Evolutionary conservation across 1,139 yeast genomes (phyloP), one percentile per base, ranked within the genome.

Genomic region (Pichia sp.): DNA sequence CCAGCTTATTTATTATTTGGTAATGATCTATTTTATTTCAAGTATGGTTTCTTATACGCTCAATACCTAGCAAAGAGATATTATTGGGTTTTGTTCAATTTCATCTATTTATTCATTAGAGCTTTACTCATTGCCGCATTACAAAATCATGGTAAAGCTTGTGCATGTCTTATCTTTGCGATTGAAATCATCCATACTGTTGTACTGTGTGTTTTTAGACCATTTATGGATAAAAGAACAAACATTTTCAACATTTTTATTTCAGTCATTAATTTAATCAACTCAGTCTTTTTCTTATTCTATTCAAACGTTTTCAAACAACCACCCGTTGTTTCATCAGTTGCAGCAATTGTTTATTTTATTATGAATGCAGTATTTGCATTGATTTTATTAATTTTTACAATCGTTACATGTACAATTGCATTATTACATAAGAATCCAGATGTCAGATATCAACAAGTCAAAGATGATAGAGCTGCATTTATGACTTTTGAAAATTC

Each of bases 391-490:
- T 72, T 92, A 62, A 72, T 92, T 47, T 82, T 89, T 74, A 87
- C 96, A 47, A 82, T 90, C 57, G 80, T 89, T 42, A 87, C 96
- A 6, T 89, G 97, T 69, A 73, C 83, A 12, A 73, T 88, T 65
- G 96, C 97, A 0, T 68, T 90, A 58, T 61, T 90, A 34, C 84
- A 87, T 66, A 88, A 85, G 72, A 89, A 92, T 66, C 98, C 98
- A 49, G 98, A 92, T 68, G 82, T 94, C 16, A 77, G 96, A 59
- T 92, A 92, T 70, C 94, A 89, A 72, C 97, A 97, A 57, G 87
- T 92, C 88, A 85, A 85, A 59, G 98, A 92, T 65, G 98, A 92
- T 63, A 81, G 98, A 66, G 94, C 87, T 48, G 86, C 96, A 23
- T 92, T 92, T 67, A 84, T 82, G 55, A 80, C 82, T 56, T 72